Percentiles rank a stretch among this genome's conserved stretches.
phyloP scores from a whole-genome alignment of 352 stramenopile genomes.

The Pythium sp. region DNA sequence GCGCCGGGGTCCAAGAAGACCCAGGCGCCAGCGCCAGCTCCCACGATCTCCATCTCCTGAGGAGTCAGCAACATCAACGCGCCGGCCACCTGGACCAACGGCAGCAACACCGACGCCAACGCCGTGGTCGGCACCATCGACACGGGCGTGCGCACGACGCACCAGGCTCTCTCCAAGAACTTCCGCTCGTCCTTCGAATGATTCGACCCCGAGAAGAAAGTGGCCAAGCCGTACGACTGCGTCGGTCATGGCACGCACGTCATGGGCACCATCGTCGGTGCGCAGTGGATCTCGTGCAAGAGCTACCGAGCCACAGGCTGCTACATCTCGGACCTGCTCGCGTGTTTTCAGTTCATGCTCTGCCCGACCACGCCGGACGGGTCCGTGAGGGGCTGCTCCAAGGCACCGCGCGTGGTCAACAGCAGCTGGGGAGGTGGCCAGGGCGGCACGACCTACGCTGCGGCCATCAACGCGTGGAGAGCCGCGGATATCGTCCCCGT shows the following conservation, averaged over 20 bases:
- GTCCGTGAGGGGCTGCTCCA: conserved; percentile 17
- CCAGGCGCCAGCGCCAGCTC: too few relatives aligned
- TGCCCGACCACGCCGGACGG: conserved; percentile 8
- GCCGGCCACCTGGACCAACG: conserved; percentile 33
- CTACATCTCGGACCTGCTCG: conserved; percentile 14
- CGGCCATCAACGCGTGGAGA: conserved; percentile 10
- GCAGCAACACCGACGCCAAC: conserved; percentile 26
- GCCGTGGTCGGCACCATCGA: conserved; percentile 32
- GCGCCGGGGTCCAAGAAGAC: too few relatives aligned
- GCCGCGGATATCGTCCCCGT: background rate
- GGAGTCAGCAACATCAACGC: too few relatives aligned
- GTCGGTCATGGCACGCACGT: conserved; percentile 22
- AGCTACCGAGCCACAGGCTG: conserved; percentile 5
- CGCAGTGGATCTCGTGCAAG: conserved; percentile 29
- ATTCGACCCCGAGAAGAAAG: conserved; percentile 14
- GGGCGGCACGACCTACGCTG: background rate
- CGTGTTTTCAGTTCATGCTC: conserved; percentile 19
- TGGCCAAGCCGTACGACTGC: conserved; percentile 13
- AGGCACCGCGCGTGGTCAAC: conserved; percentile 21
- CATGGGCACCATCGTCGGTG: conserved; percentile 16
- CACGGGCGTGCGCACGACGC: conserved; percentile 19
- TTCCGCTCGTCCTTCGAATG: conserved; percentile 21
- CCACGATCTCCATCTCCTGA: too few relatives aligned
- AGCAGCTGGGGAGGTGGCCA: conserved; percentile 18
- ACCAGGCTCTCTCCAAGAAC: conserved; percentile 20